Conservation (phyloP, 495 filamentous ascomycete species). For the Podospora pseudoanserina region DNA sequence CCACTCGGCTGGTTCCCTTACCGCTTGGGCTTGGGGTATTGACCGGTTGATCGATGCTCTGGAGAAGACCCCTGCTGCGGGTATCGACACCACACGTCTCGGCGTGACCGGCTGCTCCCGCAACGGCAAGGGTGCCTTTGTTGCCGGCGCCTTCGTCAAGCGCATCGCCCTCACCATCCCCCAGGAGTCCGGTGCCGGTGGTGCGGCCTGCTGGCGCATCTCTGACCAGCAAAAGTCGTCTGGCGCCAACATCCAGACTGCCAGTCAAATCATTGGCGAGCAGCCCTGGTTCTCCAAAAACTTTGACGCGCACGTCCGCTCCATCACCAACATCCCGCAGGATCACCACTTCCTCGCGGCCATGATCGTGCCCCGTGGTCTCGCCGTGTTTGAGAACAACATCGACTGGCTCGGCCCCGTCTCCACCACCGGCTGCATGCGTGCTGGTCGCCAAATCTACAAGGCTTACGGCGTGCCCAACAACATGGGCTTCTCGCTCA, state of each 20-base stretch:
- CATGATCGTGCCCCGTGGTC: slow-evolving; percentile 45
- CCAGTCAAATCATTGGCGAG: slow-evolving; percentile 48
- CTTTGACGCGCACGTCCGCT: slow-evolving; percentile 39
- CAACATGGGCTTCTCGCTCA: slow-evolving; percentile 54
- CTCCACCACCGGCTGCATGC: slow-evolving; percentile 53
- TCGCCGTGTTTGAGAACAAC: slow-evolving; percentile 51
- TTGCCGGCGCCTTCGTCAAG: slow-evolving; percentile 47
- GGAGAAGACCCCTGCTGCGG: slow-evolving; percentile 42
- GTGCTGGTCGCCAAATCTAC: slow-evolving; percentile 49
- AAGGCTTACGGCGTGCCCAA: slow-evolving; percentile 47
- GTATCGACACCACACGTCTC: slow-evolving; percentile 48
- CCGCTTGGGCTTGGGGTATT: slow-evolving; percentile 55
- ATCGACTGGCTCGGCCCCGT: slow-evolving; percentile 55
- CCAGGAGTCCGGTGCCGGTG: slow-evolving; percentile 53
- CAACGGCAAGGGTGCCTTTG: slow-evolving; percentile 54
- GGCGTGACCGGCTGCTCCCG: slow-evolving; percentile 54
- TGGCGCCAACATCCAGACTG: slow-evolving; percentile 57
- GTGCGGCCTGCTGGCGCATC: slow-evolving; percentile 54
- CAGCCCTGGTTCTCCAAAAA: slow-evolving; percentile 50
- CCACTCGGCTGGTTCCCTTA: slow-evolving; percentile 49
- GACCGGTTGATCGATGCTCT: slow-evolving; percentile 52
- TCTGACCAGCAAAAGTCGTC: slow-evolving; percentile 41
- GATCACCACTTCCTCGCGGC: slow-evolving; percentile 53
- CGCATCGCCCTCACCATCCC: slow-evolving; percentile 54
- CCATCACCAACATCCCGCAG: slow-evolving; percentile 40